These are phyloP conservation scores for Pouteria glomerata DNA, from an alignment of 148 eudicot species.

Conservation along the genomic window DNA sequence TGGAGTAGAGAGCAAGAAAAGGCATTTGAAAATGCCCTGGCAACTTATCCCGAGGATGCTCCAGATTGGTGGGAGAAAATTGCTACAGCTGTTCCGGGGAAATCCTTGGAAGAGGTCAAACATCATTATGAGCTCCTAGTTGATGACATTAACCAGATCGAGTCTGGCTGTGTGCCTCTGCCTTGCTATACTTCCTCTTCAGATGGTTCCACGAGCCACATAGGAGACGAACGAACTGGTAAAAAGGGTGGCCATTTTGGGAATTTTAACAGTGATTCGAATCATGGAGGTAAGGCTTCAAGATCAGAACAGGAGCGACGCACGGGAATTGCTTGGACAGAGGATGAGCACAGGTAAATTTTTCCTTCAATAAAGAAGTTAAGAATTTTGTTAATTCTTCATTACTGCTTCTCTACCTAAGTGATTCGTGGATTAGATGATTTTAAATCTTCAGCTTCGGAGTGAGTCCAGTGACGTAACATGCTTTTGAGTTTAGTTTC, in stretches of 20 bases:
- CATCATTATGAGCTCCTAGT: constrained; percentile 70
- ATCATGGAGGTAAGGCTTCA: constrained; percentile 58
- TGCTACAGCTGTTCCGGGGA: constrained; percentile 65
- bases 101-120: constrained; percentile 68
- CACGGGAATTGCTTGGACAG: constrained; percentile 96
- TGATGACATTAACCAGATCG: constrained; percentile 66
- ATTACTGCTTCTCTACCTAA: no score
- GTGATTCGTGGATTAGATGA: no score
- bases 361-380: no score
- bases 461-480: no score
- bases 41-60: constrained; percentile 52
- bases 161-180: constrained; percentile 70
- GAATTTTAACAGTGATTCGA: constrained; percentile 40
- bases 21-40: constrained; percentile 84
- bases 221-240: constrained; percentile 45
- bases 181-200: constrained; percentile 60
- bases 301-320: constrained; percentile 89
- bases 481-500: no score
- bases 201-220: constrained; percentile 43
- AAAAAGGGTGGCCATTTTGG: constrained; percentile 54
- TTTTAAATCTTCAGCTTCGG: no score
- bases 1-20: constrained; percentile 89
- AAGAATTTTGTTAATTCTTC: no score
- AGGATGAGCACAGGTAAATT: constrained; percentile 90
- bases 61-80: constrained; percentile 82